Evolutionary conservation across 768 basidiomycete species (phyloP), one percentile per base, ranked within the genome.

Genomic region (Dacryopinax spathularia): DNA sequence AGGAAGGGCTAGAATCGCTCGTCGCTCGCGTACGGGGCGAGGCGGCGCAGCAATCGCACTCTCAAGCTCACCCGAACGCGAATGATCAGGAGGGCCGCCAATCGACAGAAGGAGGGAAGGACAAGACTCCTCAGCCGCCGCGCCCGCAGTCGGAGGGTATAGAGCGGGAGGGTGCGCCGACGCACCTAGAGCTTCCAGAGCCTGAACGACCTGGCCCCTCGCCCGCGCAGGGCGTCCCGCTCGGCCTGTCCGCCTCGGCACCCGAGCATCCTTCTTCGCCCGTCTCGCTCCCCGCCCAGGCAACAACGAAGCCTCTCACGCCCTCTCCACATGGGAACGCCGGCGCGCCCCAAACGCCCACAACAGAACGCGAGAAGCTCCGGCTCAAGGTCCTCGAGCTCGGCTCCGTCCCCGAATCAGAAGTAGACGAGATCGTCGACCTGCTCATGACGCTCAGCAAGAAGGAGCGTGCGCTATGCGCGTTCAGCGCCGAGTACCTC

Each of bases 251-350:
- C 5, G 90, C 89, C 1, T 89, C 87, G 60, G 89, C 89, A n/a
- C 90, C 90, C 0, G 90, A 92, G 70, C 89, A 91, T 66, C 90
- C 90, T 0, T 88, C 87, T 6, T 91, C 90, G 0, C 90, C 90
- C 1, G 82, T 91, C 13, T 91, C 89, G 1, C 79, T 89, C 64
- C 83, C 83, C 64, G 82, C 84, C 0, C 85, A 87, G 0, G 71
- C 88, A n/a, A 84, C 86, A 33, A 89, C 88, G 0, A 89, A 90
- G 1, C 88, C 90, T 13, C 83, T 90, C 16, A 89, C 90, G 0
- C 88, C 88, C 4, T 91, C 89, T 1, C 90, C 89, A 4, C 78
- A 82, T 18, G 81, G 10, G 43, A 22, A 81, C 36, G 82, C 82
- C 18, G 72, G 80, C 61, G 82, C 86, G 1, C 83, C 83, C 84